Base-by-base conservation (phyloP, 2,329 filamentous ascomycete genomes). In the Reticulascus tulasneorum region DNA sequence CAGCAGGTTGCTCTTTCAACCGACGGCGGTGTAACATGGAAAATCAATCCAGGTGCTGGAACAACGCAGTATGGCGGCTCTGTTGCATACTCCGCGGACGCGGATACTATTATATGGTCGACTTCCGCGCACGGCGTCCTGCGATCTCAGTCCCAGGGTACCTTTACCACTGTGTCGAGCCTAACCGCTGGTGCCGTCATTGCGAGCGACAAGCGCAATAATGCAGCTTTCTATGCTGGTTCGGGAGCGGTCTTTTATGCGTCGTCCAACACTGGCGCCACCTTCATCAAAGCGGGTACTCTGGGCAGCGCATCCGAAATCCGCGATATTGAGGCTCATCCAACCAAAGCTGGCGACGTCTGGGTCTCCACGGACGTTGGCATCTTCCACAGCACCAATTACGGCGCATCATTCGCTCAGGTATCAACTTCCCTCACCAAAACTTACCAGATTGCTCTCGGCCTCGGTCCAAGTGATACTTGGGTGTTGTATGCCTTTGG, bases 271-370 rank as follows among this genome's bases (percentile, higher is more conserved):
- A 56, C 52, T 0, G 75, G 65, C 1, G 47, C 59, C 0, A 67
- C 66, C 4, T 79, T 79, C 44, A 46, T 60, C 6, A 51, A 58
- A 7, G 55, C 45, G 0, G 58, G 60, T 0, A 47, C 60, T 0
- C 52, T 74, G 0, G 56, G 54, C 4, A 56, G 58, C 9, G 65
- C 60, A 3, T 61, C 55, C 3, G 49, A 59, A n/a, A 60, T 84
- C 37, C 77, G 77, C 25, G 67, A 71, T 20, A 66, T 84, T 11
- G 74, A 72, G 12, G 66, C 66, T 1, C 67, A 81, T 42, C 78
- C 79, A 0, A 65, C 68, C 9, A 62, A 66, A 9, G 73, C 76
- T 0, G 80, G 83, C n/a, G 75, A 79, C 30, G 67, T 86, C 28
- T 76, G 69, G 56, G 73, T 73, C 2, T 76, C 74, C 2, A 78